Base-by-base conservation (phyloP, 495 filamentous ascomycete genomes). In the Aspergillus steynii region DNA sequence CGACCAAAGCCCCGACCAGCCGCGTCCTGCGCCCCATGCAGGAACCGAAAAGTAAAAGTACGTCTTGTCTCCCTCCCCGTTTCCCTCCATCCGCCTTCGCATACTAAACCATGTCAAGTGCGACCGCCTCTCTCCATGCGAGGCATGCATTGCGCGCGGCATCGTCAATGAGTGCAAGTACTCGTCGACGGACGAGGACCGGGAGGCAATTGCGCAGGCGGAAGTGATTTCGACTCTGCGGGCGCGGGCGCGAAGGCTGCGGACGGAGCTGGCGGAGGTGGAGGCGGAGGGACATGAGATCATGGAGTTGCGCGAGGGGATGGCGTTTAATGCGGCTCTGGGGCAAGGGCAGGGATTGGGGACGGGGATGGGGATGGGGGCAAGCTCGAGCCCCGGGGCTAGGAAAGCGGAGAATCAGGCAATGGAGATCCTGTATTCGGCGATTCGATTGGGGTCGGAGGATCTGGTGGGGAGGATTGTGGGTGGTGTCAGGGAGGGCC, bases 11-110 rank as follows among this genome's bases (percentile, higher is more conserved):
- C 65, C 50, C 56, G 65, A 12, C 62, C 65, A 27, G 57, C 61
- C 9, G 54, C 65, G n/a, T 68, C 65, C 7, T 68, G 65, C 29
- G 26, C 59, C 12, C 55, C 57, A 0, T 68, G 65, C 49, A 59
- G 65, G 1, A 53, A 50, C n/a, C 56, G 65, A 4, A 68, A 68
- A 58, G 62, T 68, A 1, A 68, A 68, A 29, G 65, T 68, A 62
- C 9, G 55, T 55, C 5, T 2, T 25, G 32, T 25, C 20, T 34
- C 32, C 25, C 9, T 37, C 56, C 47, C 29, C 55, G 25, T 53
- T 20, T 25, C 42, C 37, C 1, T 14, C 37, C 37, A 14, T 34
- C 6, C 9, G 31, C 2, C 6, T 7, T 7, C 5, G 20, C 31
- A 4, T 9, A 34, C 5, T 42, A 42, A 42, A 20, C 20, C 20